A percentile compares a stretch with the other conserved stretches of the same genome.
Conservation (phyloP, 2,329 filamentous ascomycete genomes). For the Penicillium corylophilum region DNA sequence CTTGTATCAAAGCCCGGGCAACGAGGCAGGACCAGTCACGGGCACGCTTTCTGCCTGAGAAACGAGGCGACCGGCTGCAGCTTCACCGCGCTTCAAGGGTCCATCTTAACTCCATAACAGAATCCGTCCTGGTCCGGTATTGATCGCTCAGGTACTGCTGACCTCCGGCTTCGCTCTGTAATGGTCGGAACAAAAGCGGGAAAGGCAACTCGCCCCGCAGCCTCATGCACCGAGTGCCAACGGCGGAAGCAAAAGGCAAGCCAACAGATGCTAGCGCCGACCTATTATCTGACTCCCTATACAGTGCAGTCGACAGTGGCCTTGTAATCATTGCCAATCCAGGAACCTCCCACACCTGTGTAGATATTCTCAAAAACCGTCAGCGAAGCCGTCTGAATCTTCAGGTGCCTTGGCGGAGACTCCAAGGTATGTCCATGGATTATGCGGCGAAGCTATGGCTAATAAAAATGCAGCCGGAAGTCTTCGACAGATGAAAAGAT, state of each 20-base stretch:
- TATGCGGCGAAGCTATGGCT: not conserved
- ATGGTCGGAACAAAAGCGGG: slow-evolving; percentile 11
- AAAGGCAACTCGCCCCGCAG: slow-evolving; percentile 15
- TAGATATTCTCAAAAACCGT: slow-evolving; percentile 43
- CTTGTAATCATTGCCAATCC: slow-evolving; percentile 52
- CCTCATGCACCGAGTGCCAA: slow-evolving; percentile 50
- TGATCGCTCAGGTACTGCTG: too few relatives aligned
- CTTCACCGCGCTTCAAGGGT: not conserved
- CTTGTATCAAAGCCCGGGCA: too few relatives aligned
- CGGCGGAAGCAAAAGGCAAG: slow-evolving; percentile 53
- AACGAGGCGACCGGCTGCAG: not conserved
- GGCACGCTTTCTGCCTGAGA: not conserved
- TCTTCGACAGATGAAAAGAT: not conserved
- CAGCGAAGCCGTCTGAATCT: slow-evolving; percentile 6
- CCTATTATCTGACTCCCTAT: not conserved
- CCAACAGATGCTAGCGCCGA: not conserved
- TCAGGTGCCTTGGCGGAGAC: not conserved
- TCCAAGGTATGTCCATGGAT: slow-evolving; percentile 11
- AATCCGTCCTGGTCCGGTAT: not conserved
- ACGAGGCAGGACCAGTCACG: not conserved
- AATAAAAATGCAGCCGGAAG: not conserved
- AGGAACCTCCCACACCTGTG: slow-evolving; percentile 52
- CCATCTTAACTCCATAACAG: not conserved
- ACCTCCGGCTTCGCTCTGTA: too few relatives aligned
- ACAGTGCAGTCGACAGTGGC: slow-evolving; percentile 53